phyloP scores from a whole-genome alignment of 169 alveolate genomes.

The Babesia caballi region DNA sequence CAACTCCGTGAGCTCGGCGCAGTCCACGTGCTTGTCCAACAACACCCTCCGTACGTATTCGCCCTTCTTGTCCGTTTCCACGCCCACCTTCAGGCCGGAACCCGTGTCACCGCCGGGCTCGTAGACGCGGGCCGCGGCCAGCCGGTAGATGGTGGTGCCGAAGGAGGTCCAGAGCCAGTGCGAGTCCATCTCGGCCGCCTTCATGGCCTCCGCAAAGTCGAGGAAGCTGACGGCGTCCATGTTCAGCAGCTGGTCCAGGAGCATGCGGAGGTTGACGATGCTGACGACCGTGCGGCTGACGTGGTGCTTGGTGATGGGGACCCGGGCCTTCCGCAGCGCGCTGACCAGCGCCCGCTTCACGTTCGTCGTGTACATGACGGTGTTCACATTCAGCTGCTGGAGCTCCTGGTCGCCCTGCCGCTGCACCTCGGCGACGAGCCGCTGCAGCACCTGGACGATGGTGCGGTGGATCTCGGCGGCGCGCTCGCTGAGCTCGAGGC shows the following conservation, averaged over 20 bases:
- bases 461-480: slow-evolving; percentile 37
- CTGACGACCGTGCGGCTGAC: slow-evolving; percentile 14
- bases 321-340: slow-evolving; percentile 17
- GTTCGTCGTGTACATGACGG: slow-evolving; percentile 35
- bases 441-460: slow-evolving; percentile 41
- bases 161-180: slow-evolving; percentile 58
- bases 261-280: slow-evolving; percentile 27
- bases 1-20: slow-evolving; percentile 29
- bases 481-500: slow-evolving; percentile 30
- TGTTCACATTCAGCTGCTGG: slow-evolving; percentile 47
- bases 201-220: slow-evolving; percentile 27
- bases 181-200: slow-evolving; percentile 30
- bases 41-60: slow-evolving; percentile 15
- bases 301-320: slow-evolving; percentile 2
- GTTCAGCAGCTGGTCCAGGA: slow-evolving; percentile 37
- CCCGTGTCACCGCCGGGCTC: background rate
- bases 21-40: background rate
- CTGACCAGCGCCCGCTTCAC: slow-evolving; percentile 19
- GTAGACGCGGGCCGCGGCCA: slow-evolving; percentile 36
- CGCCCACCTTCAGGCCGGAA: slow-evolving; percentile 2
- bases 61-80: slow-evolving; percentile 34
- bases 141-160: slow-evolving; percentile 32
- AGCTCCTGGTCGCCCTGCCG: slow-evolving; percentile 16
- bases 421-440: slow-evolving; percentile 49
- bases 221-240: slow-evolving; percentile 59